A percentile compares a stretch with the other conserved stretches of the same genome.
Evolutionary conservation across 352 stramenopile genomes (phyloP).

Genomic region (Phytopythium boreale): DNA sequence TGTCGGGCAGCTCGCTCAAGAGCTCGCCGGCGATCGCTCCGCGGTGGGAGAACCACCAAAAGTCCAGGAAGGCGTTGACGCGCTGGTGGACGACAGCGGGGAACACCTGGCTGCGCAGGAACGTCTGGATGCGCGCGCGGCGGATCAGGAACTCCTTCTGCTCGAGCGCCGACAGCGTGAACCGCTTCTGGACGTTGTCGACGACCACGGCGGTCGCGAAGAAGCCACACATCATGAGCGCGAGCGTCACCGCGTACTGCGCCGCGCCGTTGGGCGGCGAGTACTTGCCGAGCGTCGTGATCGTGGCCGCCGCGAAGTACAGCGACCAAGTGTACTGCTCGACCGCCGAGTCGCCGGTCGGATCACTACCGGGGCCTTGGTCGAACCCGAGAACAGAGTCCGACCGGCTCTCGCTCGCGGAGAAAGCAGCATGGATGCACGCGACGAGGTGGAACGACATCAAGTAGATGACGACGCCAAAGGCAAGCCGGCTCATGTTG

Average conservation of each 20-base stretch:
- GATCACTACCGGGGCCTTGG: background rate
- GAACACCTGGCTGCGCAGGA: conserved; percentile 42
- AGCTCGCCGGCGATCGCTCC: conserved; percentile 46
- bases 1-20: conserved; percentile 47
- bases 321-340: conserved; percentile 37
- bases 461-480: conserved; percentile 12
- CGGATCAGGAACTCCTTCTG: conserved; percentile 63
- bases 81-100: conserved; percentile 43
- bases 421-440: conserved; percentile 17
- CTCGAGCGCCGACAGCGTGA: conserved; percentile 48
- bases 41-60: conserved; percentile 65
- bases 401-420: background rate
- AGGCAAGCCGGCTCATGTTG: conserved; percentile 8
- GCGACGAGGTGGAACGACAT: conserved; percentile 28
- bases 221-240: conserved; percentile 49
- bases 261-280: conserved; percentile 26
- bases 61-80: conserved; percentile 60
- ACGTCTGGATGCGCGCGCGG: conserved; percentile 45
- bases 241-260: conserved; percentile 29
- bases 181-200: conserved; percentile 41
- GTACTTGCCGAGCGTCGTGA: conserved; percentile 45
- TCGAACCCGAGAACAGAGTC: conserved; percentile 1
- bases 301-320: conserved; percentile 38
- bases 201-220: conserved; percentile 31
- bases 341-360: background rate